Evolutionary conservation across 306 rosid genomes (phyloP).

Genomic region (Pueraria montana): DNA sequence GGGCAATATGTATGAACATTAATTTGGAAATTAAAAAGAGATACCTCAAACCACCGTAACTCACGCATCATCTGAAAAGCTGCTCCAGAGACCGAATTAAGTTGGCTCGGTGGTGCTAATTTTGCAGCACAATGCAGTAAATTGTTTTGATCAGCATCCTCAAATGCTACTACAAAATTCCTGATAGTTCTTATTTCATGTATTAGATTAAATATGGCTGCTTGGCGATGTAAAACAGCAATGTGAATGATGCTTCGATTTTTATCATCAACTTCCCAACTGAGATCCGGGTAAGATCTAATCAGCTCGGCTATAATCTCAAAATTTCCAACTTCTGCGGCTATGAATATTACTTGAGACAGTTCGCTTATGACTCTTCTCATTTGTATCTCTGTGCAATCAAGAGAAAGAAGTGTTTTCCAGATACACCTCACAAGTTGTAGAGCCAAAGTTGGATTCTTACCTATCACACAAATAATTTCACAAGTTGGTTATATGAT

Average conservation of each 20-base stretch:
- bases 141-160: slow-evolving; percentile 28
- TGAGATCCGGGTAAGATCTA: slow-evolving; percentile 23
- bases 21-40: background rate
- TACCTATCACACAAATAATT: background rate
- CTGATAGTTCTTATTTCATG: slow-evolving; percentile 11
- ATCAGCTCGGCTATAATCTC: slow-evolving; percentile 25
- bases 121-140: slow-evolving; percentile 46
- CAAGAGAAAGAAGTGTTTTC: background rate
- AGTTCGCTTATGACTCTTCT: background rate
- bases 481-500: background rate
- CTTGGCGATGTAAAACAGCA: slow-evolving; percentile 43
- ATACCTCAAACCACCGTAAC: slow-evolving; percentile 39
- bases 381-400: background rate
- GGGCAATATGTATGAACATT: background rate
- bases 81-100: slow-evolving; percentile 37
- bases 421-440: slow-evolving; percentile 10
- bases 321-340: slow-evolving; percentile 33
- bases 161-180: background rate
- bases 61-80: slow-evolving; percentile 44
- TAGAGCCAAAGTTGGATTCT: background rate
- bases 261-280: slow-evolving; percentile 14
- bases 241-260: slow-evolving; percentile 34
- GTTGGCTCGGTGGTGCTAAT: slow-evolving; percentile 36
- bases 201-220: slow-evolving; percentile 36
- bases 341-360: slow-evolving; percentile 11